Evolutionary conservation across 305 asterid species (phyloP).

Genomic region (Striga hermonthica): DNA sequence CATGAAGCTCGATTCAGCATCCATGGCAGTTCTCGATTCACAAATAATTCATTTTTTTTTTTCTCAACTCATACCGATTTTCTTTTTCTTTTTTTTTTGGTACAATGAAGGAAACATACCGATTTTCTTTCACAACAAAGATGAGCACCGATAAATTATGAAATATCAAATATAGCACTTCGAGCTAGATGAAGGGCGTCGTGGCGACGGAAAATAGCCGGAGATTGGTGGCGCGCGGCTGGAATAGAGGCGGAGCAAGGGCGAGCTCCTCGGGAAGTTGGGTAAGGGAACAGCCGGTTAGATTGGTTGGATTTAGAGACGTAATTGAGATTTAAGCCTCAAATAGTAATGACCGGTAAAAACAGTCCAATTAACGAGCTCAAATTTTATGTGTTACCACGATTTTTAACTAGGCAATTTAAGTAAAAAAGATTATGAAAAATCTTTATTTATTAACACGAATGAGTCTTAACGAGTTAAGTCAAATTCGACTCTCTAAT

Average conservation of each 20-base stretch:
- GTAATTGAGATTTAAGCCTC: constrained; percentile 5
- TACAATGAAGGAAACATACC: no score
- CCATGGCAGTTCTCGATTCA: neutral
- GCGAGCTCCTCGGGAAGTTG: constrained; percentile 17
- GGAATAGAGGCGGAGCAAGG: constrained; percentile 17
- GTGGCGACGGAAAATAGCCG: constrained; percentile 14
- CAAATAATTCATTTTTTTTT: neutral
- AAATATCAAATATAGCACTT: neutral
- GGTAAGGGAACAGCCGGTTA: constrained; percentile 28
- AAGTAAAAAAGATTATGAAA: no score
- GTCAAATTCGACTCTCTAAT: no score
- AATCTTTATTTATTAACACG: no score
- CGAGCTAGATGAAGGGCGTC: neutral
- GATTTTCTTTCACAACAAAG: constrained; percentile 6
- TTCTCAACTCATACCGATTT: constrained; percentile 1
- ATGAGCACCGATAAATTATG: constrained; percentile 7
- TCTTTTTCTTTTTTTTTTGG: no score
- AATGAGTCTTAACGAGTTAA: no score
- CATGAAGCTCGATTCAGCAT: constrained; percentile 10
- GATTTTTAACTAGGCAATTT: no score
- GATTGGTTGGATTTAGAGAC: neutral
- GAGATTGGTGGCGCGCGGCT: constrained; percentile 26
- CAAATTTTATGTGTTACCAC: no score
- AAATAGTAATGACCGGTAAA: neutral
- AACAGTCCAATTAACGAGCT: no score